Base-by-base conservation (phyloP, 2,329 filamentous ascomycete species). In the Botryotinia globosa region DNA sequence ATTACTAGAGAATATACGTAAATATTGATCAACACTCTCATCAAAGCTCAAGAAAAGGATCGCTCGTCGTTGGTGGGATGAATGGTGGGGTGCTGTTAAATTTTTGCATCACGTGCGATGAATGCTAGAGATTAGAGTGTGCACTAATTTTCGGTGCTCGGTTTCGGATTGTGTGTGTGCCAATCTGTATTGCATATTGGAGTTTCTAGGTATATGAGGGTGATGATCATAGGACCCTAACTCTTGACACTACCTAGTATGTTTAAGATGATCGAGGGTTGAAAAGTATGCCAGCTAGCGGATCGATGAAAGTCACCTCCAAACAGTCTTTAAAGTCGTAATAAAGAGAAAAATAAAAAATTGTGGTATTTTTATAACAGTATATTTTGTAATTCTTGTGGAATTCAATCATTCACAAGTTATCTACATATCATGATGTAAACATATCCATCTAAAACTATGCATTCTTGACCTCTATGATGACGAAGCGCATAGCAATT, bases 41-140 rank as follows among this genome's bases (percentile, higher is more conserved):
- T 20, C 9, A 66, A 37, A 25, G 48, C 8, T 29, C 6, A 25
- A 39, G 25, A 67, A 67, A 67, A 39, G 29, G 45, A 37, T 54
- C 39, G 29, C 20, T 42, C 32, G 44, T 54, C 32, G 45, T 67
- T 67, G 64, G 34, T 67, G 64, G 64, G 45, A 67, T 54, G 45
- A 34, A 67, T 67, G 45, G 64, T 67, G 64, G 64, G 64, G 64
- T 67, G 64, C 29, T 62, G 14, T 22, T 56, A 29, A 67, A 29
- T 16, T 54, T 54, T 67, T 54, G 45, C 32, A 54, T 67, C 48
- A 67, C 64, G 45, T 67, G 48, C 22, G 20, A 7, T 65, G 12
- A 54, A 37, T 22, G 6, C 16, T 51, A 48, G 6, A 48, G 25
- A 62, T 39, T 42, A 51, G 44, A 65, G n/a, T 51, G 37, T 51